Evolutionary conservation across 345 rosid species (phyloP).

Genomic region (Camelina sativa): DNA sequence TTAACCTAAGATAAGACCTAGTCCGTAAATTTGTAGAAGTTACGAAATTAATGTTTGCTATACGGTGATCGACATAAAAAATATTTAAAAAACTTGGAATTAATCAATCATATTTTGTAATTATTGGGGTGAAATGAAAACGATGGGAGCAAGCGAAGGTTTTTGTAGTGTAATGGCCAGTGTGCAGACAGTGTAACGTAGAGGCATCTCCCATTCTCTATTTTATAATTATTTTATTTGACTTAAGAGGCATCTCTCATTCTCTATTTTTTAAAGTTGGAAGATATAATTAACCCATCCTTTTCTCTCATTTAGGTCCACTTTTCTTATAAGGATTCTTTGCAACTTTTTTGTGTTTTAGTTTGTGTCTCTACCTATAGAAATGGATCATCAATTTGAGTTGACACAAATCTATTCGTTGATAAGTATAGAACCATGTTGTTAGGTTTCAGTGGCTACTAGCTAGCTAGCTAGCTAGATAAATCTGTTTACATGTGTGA

Average conservation of each 20-base stretch:
- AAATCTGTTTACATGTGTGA: neutral
- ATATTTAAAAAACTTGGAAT: neutral
- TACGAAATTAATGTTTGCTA: neutral
- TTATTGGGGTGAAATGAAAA: slow-evolving; percentile 11
- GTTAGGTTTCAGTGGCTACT: neutral
- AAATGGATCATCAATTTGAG: neutral
- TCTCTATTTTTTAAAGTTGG: neutral
- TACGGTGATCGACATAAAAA: neutral
- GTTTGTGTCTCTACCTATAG: slow-evolving; percentile 20
- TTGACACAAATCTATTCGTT: neutral
- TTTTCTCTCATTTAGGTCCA: slow-evolving; percentile 26
- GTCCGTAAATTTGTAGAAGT: neutral
- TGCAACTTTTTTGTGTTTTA: neutral
- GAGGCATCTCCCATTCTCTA: slow-evolving; percentile 1
- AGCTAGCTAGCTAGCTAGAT: neutral
- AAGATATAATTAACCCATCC: neutral
- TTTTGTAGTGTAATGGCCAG: slow-evolving; percentile 18
- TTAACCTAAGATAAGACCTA: neutral
- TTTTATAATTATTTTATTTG: neutral
- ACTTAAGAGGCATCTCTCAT: no score
- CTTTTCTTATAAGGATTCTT: neutral
- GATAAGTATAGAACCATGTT: neutral
- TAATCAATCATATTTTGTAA: neutral
- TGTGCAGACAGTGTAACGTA: neutral
- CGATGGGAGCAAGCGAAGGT: slow-evolving; percentile 13